Conservation (phyloP, 108 stramenopile genomes). For the Craspedostauros australis region DNA sequence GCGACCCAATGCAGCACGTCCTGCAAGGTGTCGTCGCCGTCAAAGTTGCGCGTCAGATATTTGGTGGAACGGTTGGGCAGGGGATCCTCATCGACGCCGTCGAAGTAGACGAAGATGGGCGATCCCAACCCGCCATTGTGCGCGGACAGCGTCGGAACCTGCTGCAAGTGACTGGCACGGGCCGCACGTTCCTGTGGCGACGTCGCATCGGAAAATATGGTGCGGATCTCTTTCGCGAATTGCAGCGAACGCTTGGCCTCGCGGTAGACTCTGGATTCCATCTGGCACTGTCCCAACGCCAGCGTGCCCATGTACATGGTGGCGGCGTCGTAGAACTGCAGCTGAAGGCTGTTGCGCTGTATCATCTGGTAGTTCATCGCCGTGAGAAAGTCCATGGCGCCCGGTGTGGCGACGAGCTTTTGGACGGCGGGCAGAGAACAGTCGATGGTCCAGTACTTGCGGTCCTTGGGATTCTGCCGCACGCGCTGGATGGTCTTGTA, state of each 20-base stretch:
- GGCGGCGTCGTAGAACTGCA: constrained; percentile 56
- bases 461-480: constrained; percentile 35
- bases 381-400: constrained; percentile 64
- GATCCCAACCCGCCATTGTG: constrained; percentile 24
- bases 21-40: constrained; percentile 71
- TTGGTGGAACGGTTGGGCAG: not conserved
- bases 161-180: constrained; percentile 44
- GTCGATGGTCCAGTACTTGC: constrained; percentile 66
- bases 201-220: constrained; percentile 14
- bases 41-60: constrained; percentile 50
- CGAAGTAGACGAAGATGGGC: not conserved
- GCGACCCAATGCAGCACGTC: constrained; percentile 81
- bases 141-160: too few species aligned
- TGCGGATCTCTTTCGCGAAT: constrained; percentile 33
- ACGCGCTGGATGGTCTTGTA: constrained; percentile 40
- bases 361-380: constrained; percentile 66
- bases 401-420: constrained; percentile 51
- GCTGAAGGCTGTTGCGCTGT: constrained; percentile 30
- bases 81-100: not conserved
- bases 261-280: constrained; percentile 42
- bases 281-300: constrained; percentile 61
- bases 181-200: constrained; percentile 60
- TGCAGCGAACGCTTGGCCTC: constrained; percentile 28
- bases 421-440: constrained; percentile 46
- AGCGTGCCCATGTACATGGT: constrained; percentile 70